Percentiles rank a stretch among this genome's conserved stretches.
Evolutionary conservation across 2,329 filamentous ascomycete genomes (phyloP).

Genomic region (Hymenoscyphus scutula): DNA sequence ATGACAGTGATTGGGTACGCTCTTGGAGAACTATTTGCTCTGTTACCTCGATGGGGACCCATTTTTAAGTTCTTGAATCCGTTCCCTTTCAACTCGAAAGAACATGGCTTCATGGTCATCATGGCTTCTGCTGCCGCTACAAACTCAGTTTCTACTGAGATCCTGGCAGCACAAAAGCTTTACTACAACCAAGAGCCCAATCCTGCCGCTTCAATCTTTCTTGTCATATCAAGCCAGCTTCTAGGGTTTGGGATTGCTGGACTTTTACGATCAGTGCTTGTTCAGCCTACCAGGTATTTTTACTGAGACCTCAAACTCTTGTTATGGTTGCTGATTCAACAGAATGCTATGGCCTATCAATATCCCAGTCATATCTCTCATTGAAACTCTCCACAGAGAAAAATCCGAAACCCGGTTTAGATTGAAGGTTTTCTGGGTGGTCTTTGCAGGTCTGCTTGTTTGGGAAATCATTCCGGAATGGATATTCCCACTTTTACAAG

Average conservation of each 20-base stretch:
- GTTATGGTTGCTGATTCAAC: too few species aligned
- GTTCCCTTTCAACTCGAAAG: slow-evolving; percentile 39
- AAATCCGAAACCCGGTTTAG: slow-evolving; percentile 39
- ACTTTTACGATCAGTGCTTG: slow-evolving; percentile 55
- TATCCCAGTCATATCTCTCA: slow-evolving; percentile 38
- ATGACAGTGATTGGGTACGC: slow-evolving; percentile 44
- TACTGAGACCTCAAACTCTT: background rate
- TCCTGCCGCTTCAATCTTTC: slow-evolving; percentile 57
- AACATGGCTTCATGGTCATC: slow-evolving; percentile 48
- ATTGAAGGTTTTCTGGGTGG: slow-evolving; percentile 34
- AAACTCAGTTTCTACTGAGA: slow-evolving; percentile 45
- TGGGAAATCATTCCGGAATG: slow-evolving; percentile 50
- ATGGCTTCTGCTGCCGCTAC: slow-evolving; percentile 70
- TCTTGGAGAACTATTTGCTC: slow-evolving; percentile 41
- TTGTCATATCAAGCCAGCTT: slow-evolving; percentile 59
- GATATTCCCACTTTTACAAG: slow-evolving; percentile 39
- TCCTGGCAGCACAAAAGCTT: slow-evolving; percentile 44
- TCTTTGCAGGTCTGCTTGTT: slow-evolving; percentile 38
- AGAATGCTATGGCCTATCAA: slow-evolving; percentile 36
- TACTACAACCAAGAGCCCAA: slow-evolving; percentile 41
- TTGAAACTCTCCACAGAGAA: slow-evolving; percentile 40
- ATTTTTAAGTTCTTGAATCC: slow-evolving; percentile 42
- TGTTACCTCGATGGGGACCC: slow-evolving; percentile 38
- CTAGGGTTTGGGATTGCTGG: slow-evolving; percentile 64
- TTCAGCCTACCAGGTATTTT: slow-evolving; percentile 31